Conservation (phyloP, 768 basidiomycete genomes). For the Suillus placidus region DNA sequence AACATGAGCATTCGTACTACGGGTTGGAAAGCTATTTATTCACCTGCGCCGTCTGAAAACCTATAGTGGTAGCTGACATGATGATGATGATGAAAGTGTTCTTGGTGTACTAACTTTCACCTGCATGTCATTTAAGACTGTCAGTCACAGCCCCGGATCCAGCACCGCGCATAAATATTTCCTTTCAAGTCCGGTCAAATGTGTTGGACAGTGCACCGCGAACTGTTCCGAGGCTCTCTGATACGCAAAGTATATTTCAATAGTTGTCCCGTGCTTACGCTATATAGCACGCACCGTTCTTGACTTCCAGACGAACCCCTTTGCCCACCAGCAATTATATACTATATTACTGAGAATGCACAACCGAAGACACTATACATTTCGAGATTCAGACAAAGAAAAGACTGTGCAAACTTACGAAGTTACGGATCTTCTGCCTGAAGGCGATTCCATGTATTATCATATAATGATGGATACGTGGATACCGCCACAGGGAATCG, state of each 20-base stretch:
- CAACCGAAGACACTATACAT: background rate
- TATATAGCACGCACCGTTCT: background rate
- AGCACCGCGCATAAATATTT: background rate
- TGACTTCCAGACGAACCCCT: background rate
- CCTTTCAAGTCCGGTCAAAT: background rate
- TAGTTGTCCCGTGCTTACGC: background rate
- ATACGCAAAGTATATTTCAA: background rate
- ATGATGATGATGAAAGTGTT: background rate
- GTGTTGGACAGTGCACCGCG: background rate
- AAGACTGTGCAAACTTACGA: background rate
- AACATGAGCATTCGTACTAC: background rate
- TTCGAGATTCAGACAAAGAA: background rate
- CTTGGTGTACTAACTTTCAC: background rate
- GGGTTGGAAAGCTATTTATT: background rate
- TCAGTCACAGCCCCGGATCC: background rate
- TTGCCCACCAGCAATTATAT: background rate
- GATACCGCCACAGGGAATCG: background rate
- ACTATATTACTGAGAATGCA: background rate
- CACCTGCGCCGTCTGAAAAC: background rate
- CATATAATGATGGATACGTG: background rate
- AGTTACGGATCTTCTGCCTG: background rate
- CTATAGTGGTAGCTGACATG: background rate
- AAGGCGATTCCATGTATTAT: background rate
- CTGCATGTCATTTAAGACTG: background rate
- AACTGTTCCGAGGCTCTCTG: background rate